Conservation (phyloP, 768 basidiomycete species). For the Trametes elegans region DNA sequence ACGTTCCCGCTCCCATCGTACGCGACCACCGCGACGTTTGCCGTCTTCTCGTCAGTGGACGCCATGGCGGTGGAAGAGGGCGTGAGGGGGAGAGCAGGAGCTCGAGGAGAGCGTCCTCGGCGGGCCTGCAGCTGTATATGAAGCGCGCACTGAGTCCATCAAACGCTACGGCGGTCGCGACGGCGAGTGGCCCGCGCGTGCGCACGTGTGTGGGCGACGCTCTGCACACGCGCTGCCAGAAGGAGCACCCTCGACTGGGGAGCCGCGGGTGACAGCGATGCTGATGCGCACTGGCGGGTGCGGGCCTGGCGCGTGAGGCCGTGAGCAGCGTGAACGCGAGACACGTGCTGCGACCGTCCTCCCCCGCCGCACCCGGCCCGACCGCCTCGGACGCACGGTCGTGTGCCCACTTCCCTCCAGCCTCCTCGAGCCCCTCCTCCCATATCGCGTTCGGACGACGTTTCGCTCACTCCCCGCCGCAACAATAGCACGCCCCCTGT, state of each 20-base stretch:
- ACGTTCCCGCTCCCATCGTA: neutral
- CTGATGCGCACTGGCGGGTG: neutral
- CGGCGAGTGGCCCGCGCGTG: neutral
- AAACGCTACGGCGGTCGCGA: neutral
- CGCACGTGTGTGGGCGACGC: conserved; percentile 6
- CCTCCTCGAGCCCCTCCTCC: neutral
- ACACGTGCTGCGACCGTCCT: conserved; percentile 3
- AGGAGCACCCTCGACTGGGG: neutral
- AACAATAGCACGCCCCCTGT: neutral
- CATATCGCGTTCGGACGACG: neutral
- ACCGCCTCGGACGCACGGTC: neutral
- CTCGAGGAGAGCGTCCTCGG: neutral
- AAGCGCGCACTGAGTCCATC: conserved; percentile 4
- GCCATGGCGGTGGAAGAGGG: conserved; percentile 5
- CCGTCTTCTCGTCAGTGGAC: neutral
- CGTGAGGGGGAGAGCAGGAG: conserved; percentile 3
- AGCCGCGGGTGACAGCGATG: neutral
- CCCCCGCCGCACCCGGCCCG: neutral
- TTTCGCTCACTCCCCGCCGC: neutral
- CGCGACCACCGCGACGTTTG: conserved; percentile 9
- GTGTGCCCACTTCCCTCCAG: too few relatives aligned
- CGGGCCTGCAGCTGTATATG: conserved; percentile 4
- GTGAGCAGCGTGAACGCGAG: neutral
- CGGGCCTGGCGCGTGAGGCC: neutral
- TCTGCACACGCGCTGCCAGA: too few relatives aligned